These are phyloP conservation scores for Crithidia thermophila DNA, from an alignment of 208 protist genomes.

Conservation along the genomic window DNA sequence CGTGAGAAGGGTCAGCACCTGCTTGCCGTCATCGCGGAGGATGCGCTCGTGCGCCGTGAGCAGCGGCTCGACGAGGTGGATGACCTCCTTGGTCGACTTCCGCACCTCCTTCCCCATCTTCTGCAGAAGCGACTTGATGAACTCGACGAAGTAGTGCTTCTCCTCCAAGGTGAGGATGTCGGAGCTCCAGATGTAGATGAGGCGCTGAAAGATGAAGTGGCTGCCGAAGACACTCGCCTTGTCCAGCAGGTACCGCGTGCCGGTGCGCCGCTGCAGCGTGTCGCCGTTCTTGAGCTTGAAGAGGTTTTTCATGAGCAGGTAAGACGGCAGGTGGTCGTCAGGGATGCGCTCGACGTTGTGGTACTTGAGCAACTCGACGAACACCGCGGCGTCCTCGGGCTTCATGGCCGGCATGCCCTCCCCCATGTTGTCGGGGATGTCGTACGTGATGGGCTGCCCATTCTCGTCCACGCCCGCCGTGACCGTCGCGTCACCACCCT, in stretches of 20 bases:
- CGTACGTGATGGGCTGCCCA: conserved; percentile 54
- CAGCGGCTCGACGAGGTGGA: conserved; percentile 99
- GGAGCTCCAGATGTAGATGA: conserved; percentile 98
- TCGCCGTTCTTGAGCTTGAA: conserved; percentile 99
- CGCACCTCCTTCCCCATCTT: conserved; percentile 97
- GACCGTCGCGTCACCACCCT: conserved; percentile 29
- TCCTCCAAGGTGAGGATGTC: conserved; percentile 98
- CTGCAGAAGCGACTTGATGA: conserved; percentile 99
- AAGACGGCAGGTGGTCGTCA: conserved; percentile 93
- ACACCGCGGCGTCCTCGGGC: conserved; percentile 97
- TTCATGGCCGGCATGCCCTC: conserved; percentile 95
- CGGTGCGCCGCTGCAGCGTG: conserved; percentile 95
- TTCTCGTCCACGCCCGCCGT: conserved; percentile 36
- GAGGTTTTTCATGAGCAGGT: conserved; percentile 97
- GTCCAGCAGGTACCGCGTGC: conserved; percentile 97
- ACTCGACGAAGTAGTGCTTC: conserved; percentile 98
- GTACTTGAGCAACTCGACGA: conserved; percentile 95
- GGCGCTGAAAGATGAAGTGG: conserved; percentile 97
- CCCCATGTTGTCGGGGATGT: conserved; percentile 87
- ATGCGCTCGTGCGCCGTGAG: conserved; percentile 98
- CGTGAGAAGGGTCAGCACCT: conserved; percentile 98
- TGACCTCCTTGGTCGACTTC: conserved; percentile 98
- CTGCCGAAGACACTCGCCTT: conserved; percentile 98
- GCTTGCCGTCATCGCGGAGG: conserved; percentile 98
- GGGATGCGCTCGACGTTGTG: conserved; percentile 86